Conservation (phyloP, 2,329 filamentous ascomycete genomes). For the Apiospora pterosperma region DNA sequence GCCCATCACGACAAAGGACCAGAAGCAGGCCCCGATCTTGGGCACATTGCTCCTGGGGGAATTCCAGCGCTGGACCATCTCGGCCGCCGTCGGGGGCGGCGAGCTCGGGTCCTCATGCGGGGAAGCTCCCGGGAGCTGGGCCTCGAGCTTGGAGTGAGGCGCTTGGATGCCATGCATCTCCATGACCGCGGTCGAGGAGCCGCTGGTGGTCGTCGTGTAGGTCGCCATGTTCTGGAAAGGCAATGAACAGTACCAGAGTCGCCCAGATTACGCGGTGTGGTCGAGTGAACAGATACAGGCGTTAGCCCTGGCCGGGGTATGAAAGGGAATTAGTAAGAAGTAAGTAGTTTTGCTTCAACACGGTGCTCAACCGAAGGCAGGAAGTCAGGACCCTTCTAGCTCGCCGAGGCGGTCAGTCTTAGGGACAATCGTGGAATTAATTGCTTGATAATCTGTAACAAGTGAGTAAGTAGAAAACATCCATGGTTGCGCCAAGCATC, state of each 20-base stretch:
- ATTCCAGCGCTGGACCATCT: constrained; percentile 45
- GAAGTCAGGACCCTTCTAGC: not conserved
- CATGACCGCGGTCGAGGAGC: constrained; percentile 4
- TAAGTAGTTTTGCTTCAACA: not conserved
- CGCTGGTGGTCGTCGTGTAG: not conserved
- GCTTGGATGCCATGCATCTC: not conserved
- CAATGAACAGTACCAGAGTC: not conserved
- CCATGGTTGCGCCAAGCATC: not conserved
- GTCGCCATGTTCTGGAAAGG: not conserved
- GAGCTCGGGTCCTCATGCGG: not conserved
- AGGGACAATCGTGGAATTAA: not conserved
- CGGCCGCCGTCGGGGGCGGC: constrained; percentile 16
- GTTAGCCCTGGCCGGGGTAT: not conserved
- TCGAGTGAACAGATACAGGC: not conserved
- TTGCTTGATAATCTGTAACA: not conserved
- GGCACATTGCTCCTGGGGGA: constrained; percentile 44
- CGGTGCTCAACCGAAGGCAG: not conserved
- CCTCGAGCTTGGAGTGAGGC: not conserved
- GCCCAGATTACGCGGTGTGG: not conserved
- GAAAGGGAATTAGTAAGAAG: not conserved
- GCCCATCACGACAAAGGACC: constrained; percentile 55
- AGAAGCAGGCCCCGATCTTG: constrained; percentile 51
- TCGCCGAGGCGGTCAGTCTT: not conserved
- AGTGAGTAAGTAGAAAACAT: not conserved
- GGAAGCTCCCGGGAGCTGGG: not conserved